Evolutionary conservation across 2,329 filamentous ascomycete genomes (phyloP).

Genomic region (Fusarium liriodendri): DNA sequence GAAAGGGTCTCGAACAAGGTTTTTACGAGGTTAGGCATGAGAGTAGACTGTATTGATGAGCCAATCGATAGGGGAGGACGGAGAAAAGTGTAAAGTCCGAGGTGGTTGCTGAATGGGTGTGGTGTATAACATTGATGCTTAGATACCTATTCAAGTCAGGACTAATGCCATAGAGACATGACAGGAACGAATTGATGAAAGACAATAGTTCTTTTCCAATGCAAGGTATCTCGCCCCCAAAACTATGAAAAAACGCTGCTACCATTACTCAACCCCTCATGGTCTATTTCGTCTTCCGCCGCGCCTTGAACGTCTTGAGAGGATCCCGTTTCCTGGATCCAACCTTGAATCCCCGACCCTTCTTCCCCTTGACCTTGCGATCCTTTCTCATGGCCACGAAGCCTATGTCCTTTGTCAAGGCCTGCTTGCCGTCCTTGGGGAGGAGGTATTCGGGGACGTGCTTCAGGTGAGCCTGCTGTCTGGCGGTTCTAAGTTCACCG

Average conservation of each 20-base stretch:
- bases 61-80: neutral
- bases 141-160: neutral
- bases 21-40: neutral
- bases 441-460: conserved; percentile 95
- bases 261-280: neutral
- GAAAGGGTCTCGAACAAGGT: neutral
- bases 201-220: conserved; percentile 12
- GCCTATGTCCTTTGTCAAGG: conserved; percentile 74
- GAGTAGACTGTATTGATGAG: neutral
- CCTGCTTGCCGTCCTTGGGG: conserved; percentile 80
- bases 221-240: conserved; percentile 35
- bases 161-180: neutral
- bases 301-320: conserved; percentile 86
- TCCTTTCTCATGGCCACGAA: conserved; percentile 78
- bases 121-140: neutral
- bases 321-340: conserved; percentile 81
- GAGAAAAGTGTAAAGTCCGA: neutral
- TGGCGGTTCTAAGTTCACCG: conserved; percentile 83
- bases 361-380: conserved; percentile 63
- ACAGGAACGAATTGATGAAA: too few species aligned
- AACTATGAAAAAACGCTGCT: conserved; percentile 22
- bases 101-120: neutral
- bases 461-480: conserved; percentile 89
- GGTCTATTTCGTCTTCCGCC: conserved; percentile 57
- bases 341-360: conserved; percentile 58